Percentiles rank a stretch among this genome's conserved stretches.
These are phyloP conservation scores for Lachnellula cervina DNA, from an alignment of 2,329 filamentous ascomycete species.

Conservation along the genomic window DNA sequence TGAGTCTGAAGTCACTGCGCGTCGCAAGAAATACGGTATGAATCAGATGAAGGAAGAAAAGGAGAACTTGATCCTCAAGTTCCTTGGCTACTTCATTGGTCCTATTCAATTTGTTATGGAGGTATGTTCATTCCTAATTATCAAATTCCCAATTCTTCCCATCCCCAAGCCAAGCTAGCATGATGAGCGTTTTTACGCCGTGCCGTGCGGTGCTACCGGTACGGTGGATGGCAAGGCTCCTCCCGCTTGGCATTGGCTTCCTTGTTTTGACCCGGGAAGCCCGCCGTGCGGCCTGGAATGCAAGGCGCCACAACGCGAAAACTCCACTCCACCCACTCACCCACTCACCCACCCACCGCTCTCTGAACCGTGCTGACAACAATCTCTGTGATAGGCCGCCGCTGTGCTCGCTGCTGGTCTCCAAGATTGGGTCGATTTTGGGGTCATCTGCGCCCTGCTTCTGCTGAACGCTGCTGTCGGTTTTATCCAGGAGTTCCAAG, in stretches of 20 bases:
- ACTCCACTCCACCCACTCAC: neutral
- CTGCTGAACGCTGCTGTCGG: slow-evolving; percentile 81
- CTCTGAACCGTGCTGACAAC: slow-evolving; percentile 11
- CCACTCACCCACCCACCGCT: neutral
- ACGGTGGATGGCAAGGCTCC: neutral
- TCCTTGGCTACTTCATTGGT: slow-evolving; percentile 75
- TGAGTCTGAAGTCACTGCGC: slow-evolving; percentile 58
- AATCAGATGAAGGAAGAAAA: slow-evolving; percentile 93
- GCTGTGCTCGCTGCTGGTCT: slow-evolving; percentile 79
- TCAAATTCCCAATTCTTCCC: slow-evolving; percentile 8
- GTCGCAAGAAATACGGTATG: slow-evolving; percentile 69
- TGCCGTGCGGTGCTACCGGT: neutral
- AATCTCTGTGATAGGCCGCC: slow-evolving; percentile 41
- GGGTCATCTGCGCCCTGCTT: slow-evolving; percentile 80
- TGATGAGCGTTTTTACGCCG: neutral
- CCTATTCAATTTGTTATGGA: slow-evolving; percentile 95
- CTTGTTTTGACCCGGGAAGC: neutral
- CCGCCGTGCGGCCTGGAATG: slow-evolving; percentile 2
- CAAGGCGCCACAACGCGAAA: slow-evolving; percentile 5
- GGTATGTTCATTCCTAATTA: slow-evolving; percentile 43
- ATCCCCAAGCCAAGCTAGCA: neutral
- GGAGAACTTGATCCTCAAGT: slow-evolving; percentile 79
- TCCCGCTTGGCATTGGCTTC: neutral
- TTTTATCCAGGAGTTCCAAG: slow-evolving; percentile 86
- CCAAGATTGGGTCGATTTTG: slow-evolving; percentile 87